Evolutionary conservation across 352 stramenopile species (phyloP), one percentile per base, ranked within the genome.

Genomic region (Phytopythium aichiense): DNA sequence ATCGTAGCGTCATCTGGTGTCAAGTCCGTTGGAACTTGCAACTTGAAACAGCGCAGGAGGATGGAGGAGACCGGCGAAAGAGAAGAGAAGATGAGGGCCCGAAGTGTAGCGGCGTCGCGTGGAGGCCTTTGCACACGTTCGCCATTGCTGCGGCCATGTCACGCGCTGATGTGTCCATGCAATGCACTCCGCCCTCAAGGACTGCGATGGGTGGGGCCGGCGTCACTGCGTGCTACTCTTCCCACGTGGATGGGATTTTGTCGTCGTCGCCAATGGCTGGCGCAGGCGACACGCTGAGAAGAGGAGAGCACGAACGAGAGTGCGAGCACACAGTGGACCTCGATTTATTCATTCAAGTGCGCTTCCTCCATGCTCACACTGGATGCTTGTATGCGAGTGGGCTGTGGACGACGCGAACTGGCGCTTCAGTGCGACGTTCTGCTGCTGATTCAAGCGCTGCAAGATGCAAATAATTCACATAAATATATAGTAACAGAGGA

Each of bases 1-100:
- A 52, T 35, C 23, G 46, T 33, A 52, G 11, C 46, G 46, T 52
- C 46, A 52, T 31, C 46, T 25, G 46, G 46, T 25, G 46, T 52
- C 11, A 52, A 52, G 46, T 52, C 46, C 12, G 46, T 20, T 33
- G 22, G 46, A 33, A 52, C 30, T n/a, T 11, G 16, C 40, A 28
- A 31, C 28, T 31, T 31, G 42, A 7, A 28, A 25, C 18, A 20
- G 42, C 20, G 16, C 15, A 20, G 15, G 5, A 31, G 28, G 3
- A 2, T 5, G 28, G 28, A 20, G 15, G 5, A 31, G 28, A 7
- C 28, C 28, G 28, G 28, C 16, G 40, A 20, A 46, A 22, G 6
- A 15, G 38, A 18, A 1, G 6, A 7, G 15, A 2, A 45, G 16
- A 37, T 9, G 38, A n/a, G 38, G 16, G 16, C 7, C 33, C 33